Evolutionary conservation across 148 eudicot genomes (phyloP).

Genomic region (Polygonum aviculare): DNA sequence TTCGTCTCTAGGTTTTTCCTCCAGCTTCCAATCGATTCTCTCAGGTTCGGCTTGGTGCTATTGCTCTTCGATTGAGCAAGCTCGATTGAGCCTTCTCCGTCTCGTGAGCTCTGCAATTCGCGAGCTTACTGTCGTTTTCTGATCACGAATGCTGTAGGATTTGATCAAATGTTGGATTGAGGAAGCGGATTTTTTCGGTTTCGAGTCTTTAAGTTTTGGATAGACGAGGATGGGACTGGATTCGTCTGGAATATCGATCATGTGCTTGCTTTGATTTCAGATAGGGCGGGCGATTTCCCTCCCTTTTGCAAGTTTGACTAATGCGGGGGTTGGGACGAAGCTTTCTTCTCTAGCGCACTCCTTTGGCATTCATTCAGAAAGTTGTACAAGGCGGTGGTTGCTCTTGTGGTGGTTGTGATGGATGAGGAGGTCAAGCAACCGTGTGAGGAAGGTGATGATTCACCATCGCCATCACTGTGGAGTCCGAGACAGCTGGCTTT

Average conservation of each 20-base stretch:
- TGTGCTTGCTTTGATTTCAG: neutral
- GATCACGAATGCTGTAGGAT: neutral
- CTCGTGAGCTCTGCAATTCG: neutral
- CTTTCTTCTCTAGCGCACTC: neutral
- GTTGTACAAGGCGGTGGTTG: neutral
- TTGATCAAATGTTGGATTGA: conserved; percentile 3
- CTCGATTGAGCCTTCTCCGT: neutral
- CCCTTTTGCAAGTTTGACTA: neutral
- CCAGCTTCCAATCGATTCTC: neutral
- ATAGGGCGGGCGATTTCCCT: conserved; percentile 1
- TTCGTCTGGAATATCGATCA: conserved; percentile 4
- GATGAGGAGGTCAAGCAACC: neutral
- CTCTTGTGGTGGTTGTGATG: neutral
- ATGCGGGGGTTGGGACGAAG: neutral
- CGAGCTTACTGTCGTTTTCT: neutral
- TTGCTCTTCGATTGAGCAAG: conserved; percentile 3
- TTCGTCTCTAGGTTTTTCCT: neutral
- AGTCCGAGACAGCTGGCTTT: neutral
- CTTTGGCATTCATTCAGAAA: neutral
- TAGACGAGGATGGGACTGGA: neutral
- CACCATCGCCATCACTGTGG: conserved; percentile 1
- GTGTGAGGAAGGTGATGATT: conserved; percentile 1
- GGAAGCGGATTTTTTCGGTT: neutral
- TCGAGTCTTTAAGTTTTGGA: neutral
- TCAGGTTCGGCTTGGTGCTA: neutral